Evolutionary conservation across 2,329 filamentous ascomycete genomes (phyloP), one percentile per base, ranked within the genome.

Genomic region (Ophiocordyceps unilateralis): DNA sequence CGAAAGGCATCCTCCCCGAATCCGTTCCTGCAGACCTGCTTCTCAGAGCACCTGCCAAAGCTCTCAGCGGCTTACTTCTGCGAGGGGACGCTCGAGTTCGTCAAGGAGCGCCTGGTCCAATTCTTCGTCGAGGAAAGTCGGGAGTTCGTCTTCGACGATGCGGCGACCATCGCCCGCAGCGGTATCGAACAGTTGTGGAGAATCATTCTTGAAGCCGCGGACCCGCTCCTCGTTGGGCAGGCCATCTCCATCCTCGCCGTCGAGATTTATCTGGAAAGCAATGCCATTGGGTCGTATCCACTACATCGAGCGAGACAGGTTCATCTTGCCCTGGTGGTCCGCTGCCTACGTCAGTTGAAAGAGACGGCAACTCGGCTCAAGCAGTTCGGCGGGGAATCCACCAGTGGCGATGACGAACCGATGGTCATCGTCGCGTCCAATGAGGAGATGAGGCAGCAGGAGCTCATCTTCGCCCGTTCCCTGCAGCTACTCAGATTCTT

Each of bases 171-270:
- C 23, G 64, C 70, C 49, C 70, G 66, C 47, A 72, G 59, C 49
- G 74, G 63, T 22, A 66, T 73, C 38, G 82, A 91, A 50, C 72
- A 87, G 45, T 65, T 94, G n/a, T 94, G 88, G 88, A 75, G 77
- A 21, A 75, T 94, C 51, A 76, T 89, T 28, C 64, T 93, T 43
- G 78, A 74, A 15, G 77, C 83, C 2, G 75, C 77, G 5, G 66
- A 73, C 32, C 65, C 71, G 32, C 72, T 69, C 0, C 77, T 93
- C 40, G 83, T 84, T 49, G 69, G 71, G 19, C 63, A 69, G 42
- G 81, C 84, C 1, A 86, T 82, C 24, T 69, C 68, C 41, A 76
- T 78, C 20, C 74, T 93, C 4, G 84, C 87, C 21, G 61, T 64
- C 39, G 71, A 79, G 21, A 68, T 86, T 12, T 93, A 91, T 53